Conservation (phyloP, 2,329 filamentous ascomycete genomes). For the Grosmannia penicillata region DNA sequence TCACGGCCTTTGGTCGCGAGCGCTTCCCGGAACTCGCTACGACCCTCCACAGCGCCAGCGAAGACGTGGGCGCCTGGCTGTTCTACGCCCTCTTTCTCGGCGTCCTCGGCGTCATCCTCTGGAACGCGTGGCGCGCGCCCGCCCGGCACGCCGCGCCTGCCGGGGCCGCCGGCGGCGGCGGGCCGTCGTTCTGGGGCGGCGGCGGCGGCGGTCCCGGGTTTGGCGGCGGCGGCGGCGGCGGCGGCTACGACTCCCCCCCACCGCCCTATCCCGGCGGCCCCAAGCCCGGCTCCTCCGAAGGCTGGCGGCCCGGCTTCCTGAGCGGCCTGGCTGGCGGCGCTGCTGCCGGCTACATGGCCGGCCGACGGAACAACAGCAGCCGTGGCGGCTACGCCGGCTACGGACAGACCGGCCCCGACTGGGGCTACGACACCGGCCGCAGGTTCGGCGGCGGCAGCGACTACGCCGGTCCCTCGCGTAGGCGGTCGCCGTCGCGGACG, state of each 20-base stretch:
- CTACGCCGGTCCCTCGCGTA: conserved; percentile 16
- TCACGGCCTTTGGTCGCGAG: conserved; percentile 64
- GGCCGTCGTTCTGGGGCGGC: conserved; percentile 22
- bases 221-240: conserved; percentile 20
- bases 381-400: conserved; percentile 13
- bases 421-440: conserved; percentile 20
- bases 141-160: conserved; percentile 10
- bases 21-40: conserved; percentile 48
- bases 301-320: conserved; percentile 66
- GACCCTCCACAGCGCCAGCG: conserved; percentile 11
- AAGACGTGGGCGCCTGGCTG: conserved; percentile 18
- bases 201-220: conserved; percentile 14
- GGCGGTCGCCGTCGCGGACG: conserved; percentile 18
- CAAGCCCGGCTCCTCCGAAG: conserved; percentile 22
- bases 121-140: conserved; percentile 28
- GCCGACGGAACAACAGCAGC: conserved; percentile 25
- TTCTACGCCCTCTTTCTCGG: conserved; percentile 34
- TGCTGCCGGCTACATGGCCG: conserved; percentile 52
- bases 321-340: conserved; percentile 51
- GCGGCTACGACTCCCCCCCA: conserved; percentile 25
- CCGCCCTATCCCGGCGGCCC: conserved; percentile 33
- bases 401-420: conserved; percentile 14
- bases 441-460: conserved; percentile 18
- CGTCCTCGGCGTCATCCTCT: conserved; percentile 47
- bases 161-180: conserved; percentile 22